Evolutionary conservation across 1,284 basidiomycete species (phyloP), one percentile per base, ranked within the genome.

Genomic region (Peniophora sp.): DNA sequence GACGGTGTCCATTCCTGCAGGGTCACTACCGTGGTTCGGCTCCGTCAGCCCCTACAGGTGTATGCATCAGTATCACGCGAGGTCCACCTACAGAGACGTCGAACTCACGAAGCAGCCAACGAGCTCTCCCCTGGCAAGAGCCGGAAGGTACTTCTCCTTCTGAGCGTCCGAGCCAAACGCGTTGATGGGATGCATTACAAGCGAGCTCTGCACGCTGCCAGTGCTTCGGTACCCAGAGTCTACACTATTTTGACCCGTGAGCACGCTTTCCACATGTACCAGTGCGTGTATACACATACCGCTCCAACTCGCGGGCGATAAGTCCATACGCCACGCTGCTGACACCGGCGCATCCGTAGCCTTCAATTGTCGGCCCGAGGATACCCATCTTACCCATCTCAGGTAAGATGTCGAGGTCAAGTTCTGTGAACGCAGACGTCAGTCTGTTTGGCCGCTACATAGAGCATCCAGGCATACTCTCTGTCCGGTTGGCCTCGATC

Each of bases 111-210:
- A 99, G 63, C 93, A 96, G 20, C 96, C 96, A 50, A 96, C 71
- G 27, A 95, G 67, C 62, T 97, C 90, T 47, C 92, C 95, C 60
- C 81, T 87, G 3, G 93, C 89, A 42, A 98, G 74, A 14, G 79
- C 71, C 35, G 94, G 95, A 2, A 98, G 76, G 62, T 88, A 98
- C 63, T 88, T 89, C 60, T 93, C 88, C 71, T 95, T 96, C 69
- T 98, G 93, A 36, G 81, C 83, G 24, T 93, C 85, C 0, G 83
- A 83, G 1, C 96, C 95, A 65, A 96, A 98, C 61, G 88, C 89
- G 67, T 92, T 75, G 64, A 98, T 97, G 3, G 96, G 93, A 63
- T 96, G 92, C 95, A 99, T 99, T n/a, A 96, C 92, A 32, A 99
- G 77, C 3, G 92, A 96, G 0, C 89, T 93, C 66, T 99, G 96